A percentile compares a stretch with the other conserved stretches of the same genome.
Evolutionary conservation across 1,139 yeast genomes (phyloP).

Genomic region (Meyerozyma sp.): DNA sequence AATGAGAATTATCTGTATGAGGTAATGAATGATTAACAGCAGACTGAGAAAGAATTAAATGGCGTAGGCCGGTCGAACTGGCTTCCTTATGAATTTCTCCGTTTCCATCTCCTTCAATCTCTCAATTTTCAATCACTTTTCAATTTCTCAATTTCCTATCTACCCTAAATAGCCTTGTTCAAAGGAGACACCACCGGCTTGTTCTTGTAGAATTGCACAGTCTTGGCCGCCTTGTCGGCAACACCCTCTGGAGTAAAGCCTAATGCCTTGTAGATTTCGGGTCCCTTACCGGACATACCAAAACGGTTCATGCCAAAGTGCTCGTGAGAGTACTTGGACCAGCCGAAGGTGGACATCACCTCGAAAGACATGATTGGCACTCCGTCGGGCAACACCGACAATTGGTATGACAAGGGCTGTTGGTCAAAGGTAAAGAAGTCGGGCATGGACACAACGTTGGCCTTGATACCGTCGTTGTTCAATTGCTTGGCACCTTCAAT

Average conservation of each 20-base stretch:
- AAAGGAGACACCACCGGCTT: slow-evolving; percentile 68
- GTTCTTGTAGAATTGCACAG: slow-evolving; percentile 82
- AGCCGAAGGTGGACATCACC: slow-evolving; percentile 87
- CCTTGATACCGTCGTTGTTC: slow-evolving; percentile 59
- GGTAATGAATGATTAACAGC: too few relatives aligned
- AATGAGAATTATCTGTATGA: neutral
- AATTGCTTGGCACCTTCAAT: slow-evolving; percentile 75
- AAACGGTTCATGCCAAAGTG: slow-evolving; percentile 94
- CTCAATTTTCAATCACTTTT: too few relatives aligned
- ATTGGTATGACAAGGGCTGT: slow-evolving; percentile 75
- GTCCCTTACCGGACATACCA: slow-evolving; percentile 95
- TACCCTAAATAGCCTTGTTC: slow-evolving; percentile 67
- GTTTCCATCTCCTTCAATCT: too few relatives aligned
- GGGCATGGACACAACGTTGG: slow-evolving; percentile 86
- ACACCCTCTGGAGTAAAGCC: slow-evolving; percentile 94
- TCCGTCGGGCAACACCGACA: slow-evolving; percentile 90
- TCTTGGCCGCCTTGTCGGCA: slow-evolving; percentile 79
- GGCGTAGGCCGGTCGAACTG: too few relatives aligned
- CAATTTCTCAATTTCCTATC: neutral
- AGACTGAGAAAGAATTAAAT: too few relatives aligned
- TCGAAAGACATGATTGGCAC: slow-evolving; percentile 92
- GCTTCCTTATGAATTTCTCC: too few relatives aligned
- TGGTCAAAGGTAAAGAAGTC: slow-evolving; percentile 87
- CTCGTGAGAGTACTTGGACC: slow-evolving; percentile 96
- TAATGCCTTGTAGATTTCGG: slow-evolving; percentile 75